Base-by-base conservation (phyloP, 179 eudicot species). In the Spinacia oleracea region DNA sequence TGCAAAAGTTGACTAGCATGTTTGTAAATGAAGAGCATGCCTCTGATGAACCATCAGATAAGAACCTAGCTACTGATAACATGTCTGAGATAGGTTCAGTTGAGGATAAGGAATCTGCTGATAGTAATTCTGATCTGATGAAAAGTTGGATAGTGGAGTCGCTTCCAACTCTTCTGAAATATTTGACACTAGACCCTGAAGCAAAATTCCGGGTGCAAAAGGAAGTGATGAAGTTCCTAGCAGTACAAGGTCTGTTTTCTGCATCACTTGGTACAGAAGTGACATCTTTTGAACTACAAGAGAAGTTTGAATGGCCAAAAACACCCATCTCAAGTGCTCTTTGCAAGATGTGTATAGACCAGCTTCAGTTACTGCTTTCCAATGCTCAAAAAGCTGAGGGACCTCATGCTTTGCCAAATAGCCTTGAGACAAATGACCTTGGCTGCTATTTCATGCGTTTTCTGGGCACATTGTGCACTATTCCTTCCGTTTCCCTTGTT, bases 301-400 rank as follows among this genome's bases (percentile, higher is more conserved):
- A 96, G 84, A 93, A 88, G 80, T 90, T 96, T 77, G 84, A 89
- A 76, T 96, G 99, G 99, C 99, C 99, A n/a, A 96, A 89, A 84
- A 86, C 88, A 0, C 86, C 97, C 43, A 91, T 85, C 72, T 93
- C 99, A 21, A 89, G 84, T 89, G 87, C 97, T 77, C 93, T 93
- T 78, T 85, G 89, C 70, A 83, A 85, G 83, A 86, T 90, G 89
- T 93, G 99, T 77, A 85, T 96, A 76, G 99, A 91, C 79, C 98
- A 96, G 83, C 89, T 96, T n/a, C 97, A 96, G 73, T 70, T 85
- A 55, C 83, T 96, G 80, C 89, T 96, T 62, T 85, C 93, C 76
- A 90, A 84, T 86, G 91, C 92, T 76, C 96, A 90, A 80, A 93
- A 93, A 80, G 92, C 90, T 64, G 97, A 89, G 70, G 89, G 87